Base-by-base conservation (phyloP, 148 eudicot genomes). In the Selenicereus undatus region DNA sequence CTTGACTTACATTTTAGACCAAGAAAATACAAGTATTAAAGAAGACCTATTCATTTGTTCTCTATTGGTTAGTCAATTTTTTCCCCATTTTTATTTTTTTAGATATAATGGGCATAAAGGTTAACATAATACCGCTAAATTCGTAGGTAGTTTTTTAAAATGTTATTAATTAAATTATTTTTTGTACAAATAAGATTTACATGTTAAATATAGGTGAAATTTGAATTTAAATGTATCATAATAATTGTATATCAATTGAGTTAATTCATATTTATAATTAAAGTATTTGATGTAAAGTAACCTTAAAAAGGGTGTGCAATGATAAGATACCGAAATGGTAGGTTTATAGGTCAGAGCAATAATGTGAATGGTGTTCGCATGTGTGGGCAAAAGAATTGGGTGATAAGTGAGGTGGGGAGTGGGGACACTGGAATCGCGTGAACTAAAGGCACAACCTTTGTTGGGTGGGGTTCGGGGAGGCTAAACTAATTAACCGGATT, bases 381-480 rank as follows among this genome's bases (percentile, higher is more conserved):
- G 21, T 62, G 22, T 62, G 68, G 66, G 43, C 32, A 32, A 39
- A 39, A 39, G 8, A 7, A 39, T 39, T 39, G 43, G 43, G 43
- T 39, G 43, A 39, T 4, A 39, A 39, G 43, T 39, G 43, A 39
- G 2, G 43, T 4, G 66, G 24, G n/a, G 7, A 56, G 62, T 56
- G 62, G 62, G 62, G 62, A 56, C 68, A 22, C 22, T 62, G 68
- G 29, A 43, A 26, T 74, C 62, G 32, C 52, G 77, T 74, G 77
- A 24, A 24, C 43, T 73, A 39, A 73, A 73, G 43, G 76, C 76
- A 73, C 76, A 2, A 43, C 76, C 45, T 45, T 73, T 21, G 22
- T 62, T 8, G 43, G 43, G 43, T 39, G 43, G 3, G 43, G 43
- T 4, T 39, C n/a, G 43, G 43, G 43, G 75, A 51, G 12, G 21